Base-by-base conservation (phyloP, 2,329 filamentous ascomycete species). In the Colletotrichum magnum region DNA sequence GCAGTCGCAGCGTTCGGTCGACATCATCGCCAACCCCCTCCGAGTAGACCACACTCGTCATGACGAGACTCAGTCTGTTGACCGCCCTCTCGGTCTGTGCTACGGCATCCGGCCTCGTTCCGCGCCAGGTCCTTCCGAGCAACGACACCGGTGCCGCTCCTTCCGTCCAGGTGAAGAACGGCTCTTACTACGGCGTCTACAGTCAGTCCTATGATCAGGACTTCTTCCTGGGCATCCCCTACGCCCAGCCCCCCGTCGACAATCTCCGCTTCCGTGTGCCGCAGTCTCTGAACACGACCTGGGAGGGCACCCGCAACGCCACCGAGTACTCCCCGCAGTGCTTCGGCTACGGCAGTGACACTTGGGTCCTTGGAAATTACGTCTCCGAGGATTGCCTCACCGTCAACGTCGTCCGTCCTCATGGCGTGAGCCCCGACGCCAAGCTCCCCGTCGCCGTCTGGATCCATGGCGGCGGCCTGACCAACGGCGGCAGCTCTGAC, bases 371-470 rank as follows among this genome's bases (percentile, higher is more conserved):
- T 51, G 75, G 74, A n/a, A 72, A 73, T 59, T 57, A 70, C 45
- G 68, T 75, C 43, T 73, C 78, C 54, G 76, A 79, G 57, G 76
- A 78, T 61, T 79, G 77, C 57, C 72, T 79, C 6, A 76, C 75
- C 48, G 64, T 78, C 58, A 79, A 78, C 60, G 73, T 78, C 45
- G 70, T 78, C 52, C 73, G 74, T 4, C 76, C 76, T 10, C 43
- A 70, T 63, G 72, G 72, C 48, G 32, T 73, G 60, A 26, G 82
- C 53, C 69, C 76, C 57, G 74, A 75, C 21, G 79, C 79, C 32
- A 82, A 80, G 16, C 80, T 92, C 2, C 89, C 89, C 0, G 86
- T 91, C 6, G 83, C 81, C 15, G 82, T 90, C 0, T 91, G 89
- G 88, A 89, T 91, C 32, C 86, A 90, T 72, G 84, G 84, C 50